Evolutionary conservation across 1,284 basidiomycete genomes (phyloP), one percentile per base, ranked within the genome.

Genomic region (Microbotryomycetes sp.): DNA sequence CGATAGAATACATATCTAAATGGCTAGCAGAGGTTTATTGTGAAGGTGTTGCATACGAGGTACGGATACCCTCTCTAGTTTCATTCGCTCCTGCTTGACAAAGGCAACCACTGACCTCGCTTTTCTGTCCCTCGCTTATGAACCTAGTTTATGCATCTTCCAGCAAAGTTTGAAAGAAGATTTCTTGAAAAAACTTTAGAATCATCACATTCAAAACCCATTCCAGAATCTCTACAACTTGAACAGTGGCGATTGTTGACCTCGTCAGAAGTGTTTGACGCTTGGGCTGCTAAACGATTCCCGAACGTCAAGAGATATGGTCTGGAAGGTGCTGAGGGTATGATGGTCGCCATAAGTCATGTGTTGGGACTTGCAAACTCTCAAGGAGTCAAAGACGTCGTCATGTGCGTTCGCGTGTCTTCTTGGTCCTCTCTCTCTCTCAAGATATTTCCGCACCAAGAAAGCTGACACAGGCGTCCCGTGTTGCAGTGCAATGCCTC

Each of bases 181-280:
- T 92, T 89, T 88, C 91, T 92, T 76, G 86, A 88, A 2, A 86
- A 88, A 71, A 79, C 88, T 19, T 80, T 93, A 14, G 90, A 93
- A 75, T 84, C 84, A 1, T 80, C 82, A 54, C 77, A 74, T 25
- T 76, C 77, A 25, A 71, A 74, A 4, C 72, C 77, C 0, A 55
- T 75, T 36, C 46, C 65, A 1, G 45, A 62, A 2, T 70, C 76
- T 73, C 70, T 73, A 48, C 77, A 81, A 72, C 83, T 80, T 72
- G 78, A 80, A 59, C 86, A 87, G 36, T 86, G 88, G 72, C 77
- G 79, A 16, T 79, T 92, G 2, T 78, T 93, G 31, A 83, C 83
- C 1, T 79, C 81, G 26, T 88, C 86, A 63, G 91, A 93, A 73
- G 83, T 85, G 50, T 82, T 93, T 61, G 91, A 93, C 72, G 82